Percentiles rank a stretch among this genome's conserved stretches.
phyloP scores from a whole-genome alignment of 1,139 yeast genomes.

The Suhomyces yuchorum region DNA sequence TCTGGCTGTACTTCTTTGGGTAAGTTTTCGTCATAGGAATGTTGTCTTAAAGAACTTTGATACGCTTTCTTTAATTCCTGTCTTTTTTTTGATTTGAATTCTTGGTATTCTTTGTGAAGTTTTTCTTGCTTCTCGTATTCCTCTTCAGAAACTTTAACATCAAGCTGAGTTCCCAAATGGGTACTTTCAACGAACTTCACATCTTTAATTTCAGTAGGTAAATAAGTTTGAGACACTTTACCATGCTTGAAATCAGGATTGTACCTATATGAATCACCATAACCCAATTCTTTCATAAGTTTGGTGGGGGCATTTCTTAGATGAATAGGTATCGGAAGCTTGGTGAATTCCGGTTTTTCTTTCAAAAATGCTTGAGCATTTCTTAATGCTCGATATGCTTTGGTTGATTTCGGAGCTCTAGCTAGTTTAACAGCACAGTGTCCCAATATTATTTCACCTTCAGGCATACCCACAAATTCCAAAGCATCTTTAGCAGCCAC shows the following conservation, averaged over 20 bases:
- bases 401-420: slow-evolving; percentile 80
- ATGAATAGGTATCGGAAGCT: slow-evolving; percentile 74
- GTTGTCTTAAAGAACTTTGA: slow-evolving; percentile 1
- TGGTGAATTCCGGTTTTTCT: slow-evolving; percentile 63
- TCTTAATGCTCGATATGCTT: slow-evolving; percentile 77
- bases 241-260: slow-evolving; percentile 82
- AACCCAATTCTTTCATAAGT: slow-evolving; percentile 86
- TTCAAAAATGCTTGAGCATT: slow-evolving; percentile 59
- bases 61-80: slow-evolving; percentile 5
- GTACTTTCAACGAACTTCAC: slow-evolving; percentile 39
- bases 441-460: slow-evolving; percentile 85
- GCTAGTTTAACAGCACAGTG: slow-evolving; percentile 92
- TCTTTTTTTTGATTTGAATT: slow-evolving; percentile 9
- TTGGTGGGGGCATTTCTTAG: slow-evolving; percentile 91
- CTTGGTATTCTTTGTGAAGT: slow-evolving; percentile 13
- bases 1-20: slow-evolving; percentile 42
- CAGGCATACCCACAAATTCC: slow-evolving; percentile 95
- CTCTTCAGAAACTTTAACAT: slow-evolving; percentile 27
- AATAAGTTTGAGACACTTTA: slow-evolving; percentile 65
- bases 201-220: slow-evolving; percentile 53
- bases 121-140: slow-evolving; percentile 25
- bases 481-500: slow-evolving; percentile 83
- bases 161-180: slow-evolving; percentile 37
- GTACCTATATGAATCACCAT: slow-evolving; percentile 81
- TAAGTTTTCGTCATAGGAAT: slow-evolving; percentile 39